These are phyloP conservation scores for Fusarium decemcellulare DNA, from an alignment of 2,329 filamentous ascomycete genomes.

Conservation along the genomic window DNA sequence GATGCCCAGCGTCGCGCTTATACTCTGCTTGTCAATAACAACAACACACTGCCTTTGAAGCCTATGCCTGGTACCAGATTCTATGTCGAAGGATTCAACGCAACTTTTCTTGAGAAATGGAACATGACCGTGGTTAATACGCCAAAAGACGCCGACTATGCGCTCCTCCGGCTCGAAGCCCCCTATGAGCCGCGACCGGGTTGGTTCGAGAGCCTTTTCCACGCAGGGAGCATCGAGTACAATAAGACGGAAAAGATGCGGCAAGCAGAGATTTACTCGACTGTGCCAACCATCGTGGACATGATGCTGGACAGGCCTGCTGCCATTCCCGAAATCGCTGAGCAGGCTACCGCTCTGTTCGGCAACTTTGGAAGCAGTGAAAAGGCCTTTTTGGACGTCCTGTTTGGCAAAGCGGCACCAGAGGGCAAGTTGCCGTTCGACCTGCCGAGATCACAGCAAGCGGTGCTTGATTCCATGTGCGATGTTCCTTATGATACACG, in stretches of 20 bases:
- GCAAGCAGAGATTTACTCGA: slow-evolving; percentile 51
- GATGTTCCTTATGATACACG: slow-evolving; percentile 46
- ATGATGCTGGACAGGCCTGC: slow-evolving; percentile 58
- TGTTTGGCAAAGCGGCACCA: slow-evolving; percentile 52
- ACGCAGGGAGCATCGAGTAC: slow-evolving; percentile 57
- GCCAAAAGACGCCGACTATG: slow-evolving; percentile 57
- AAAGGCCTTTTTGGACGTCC: slow-evolving; percentile 59
- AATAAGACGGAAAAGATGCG: slow-evolving; percentile 43
- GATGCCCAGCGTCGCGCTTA: slow-evolving; percentile 40
- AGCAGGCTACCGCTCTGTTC: slow-evolving; percentile 54
- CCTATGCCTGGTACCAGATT: slow-evolving; percentile 23
- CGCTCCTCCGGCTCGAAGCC: slow-evolving; percentile 56
- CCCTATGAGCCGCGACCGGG: slow-evolving; percentile 53
- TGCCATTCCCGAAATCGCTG: slow-evolving; percentile 57
- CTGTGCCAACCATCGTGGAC: slow-evolving; percentile 58
- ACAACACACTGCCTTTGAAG: slow-evolving; percentile 37
- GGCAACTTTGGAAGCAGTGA: slow-evolving; percentile 56
- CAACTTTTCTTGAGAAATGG: slow-evolving; percentile 28
- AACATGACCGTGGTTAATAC: slow-evolving; percentile 50
- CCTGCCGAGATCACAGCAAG: slow-evolving; percentile 57
- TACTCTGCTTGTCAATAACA: slow-evolving; percentile 43
- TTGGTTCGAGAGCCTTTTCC: slow-evolving; percentile 51
- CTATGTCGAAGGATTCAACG: slow-evolving; percentile 39
- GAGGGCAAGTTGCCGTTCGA: slow-evolving; percentile 40
- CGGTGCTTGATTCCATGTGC: slow-evolving; percentile 50